Evolutionary conservation across 2,329 filamentous ascomycete genomes (phyloP), one percentile per base, ranked within the genome.

Genomic region (Fusarium newnesense): DNA sequence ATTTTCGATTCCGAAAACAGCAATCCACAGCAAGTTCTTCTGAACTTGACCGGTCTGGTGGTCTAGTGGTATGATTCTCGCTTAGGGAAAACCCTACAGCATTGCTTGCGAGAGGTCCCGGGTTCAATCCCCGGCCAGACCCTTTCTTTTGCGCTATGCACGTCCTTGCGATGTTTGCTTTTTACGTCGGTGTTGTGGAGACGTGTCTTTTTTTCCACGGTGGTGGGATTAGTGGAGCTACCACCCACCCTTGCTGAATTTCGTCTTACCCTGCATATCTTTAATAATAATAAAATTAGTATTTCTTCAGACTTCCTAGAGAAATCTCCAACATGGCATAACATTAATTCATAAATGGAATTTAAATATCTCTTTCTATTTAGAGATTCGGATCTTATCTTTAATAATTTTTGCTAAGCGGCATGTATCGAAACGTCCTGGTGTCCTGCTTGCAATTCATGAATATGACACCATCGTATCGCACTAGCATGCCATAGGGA

Each of bases 51-150:
- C 28, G 84, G 83, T 84, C 83, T 84, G 83, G 81, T 89, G 87
- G 87, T 89, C 88, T 90, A 89, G 88, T 87, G 89, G 88, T 90
- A 91, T 90, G 88, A 90, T 91, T 90, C 88, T 89, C 88, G 89
- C 89, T 90, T 90, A 91, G 89, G 88, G 89, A 80, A 74, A 71
- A 83, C 80, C 81, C 81, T 79, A 74, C 36, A 79, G 80, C 80
- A 75, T 49, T 63, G 74, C 71, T 77, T 84, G 82, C 82, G 82
- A 83, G 82, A 84, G 82, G 82, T 83, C 82, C 82, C 82, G 82
- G 81, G 82, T 83, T 84, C 83, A 82, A 84, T 84, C 81, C 83
- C 81, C 83, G 83, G 83, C 81, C 81, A 82, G 81, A 82, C 82
- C 82, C 82, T 76, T 70, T 28, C 50, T 75, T 80, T 80, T 81